Conservation (phyloP, 2,329 filamentous ascomycete genomes). For the Oidium heveae region DNA sequence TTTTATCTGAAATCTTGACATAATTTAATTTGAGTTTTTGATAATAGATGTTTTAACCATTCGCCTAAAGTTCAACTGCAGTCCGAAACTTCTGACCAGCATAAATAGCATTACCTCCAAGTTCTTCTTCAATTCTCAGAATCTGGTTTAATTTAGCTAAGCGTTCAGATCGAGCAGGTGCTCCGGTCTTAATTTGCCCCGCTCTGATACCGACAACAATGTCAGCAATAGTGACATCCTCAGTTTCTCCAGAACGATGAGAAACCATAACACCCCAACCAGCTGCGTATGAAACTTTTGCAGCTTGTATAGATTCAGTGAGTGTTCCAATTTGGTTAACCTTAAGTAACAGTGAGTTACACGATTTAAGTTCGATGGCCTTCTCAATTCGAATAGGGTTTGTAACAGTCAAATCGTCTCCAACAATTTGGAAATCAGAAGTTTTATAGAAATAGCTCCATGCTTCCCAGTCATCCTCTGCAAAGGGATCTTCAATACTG, state of each 20-base stretch:
- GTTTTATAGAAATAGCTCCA: conserved; percentile 99
- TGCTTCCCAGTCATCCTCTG: conserved; percentile 99
- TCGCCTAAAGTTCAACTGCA: conserved; percentile 55
- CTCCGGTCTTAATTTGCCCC: conserved; percentile 98
- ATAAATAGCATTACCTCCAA: conserved; percentile 75
- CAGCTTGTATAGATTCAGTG: conserved; percentile 95
- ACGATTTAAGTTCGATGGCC: conserved; percentile 95
- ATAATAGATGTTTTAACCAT: not conserved
- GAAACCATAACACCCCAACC: conserved; percentile 99
- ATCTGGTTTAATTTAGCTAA: conserved; percentile 99
- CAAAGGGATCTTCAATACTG: conserved; percentile 96
- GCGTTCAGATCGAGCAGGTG: conserved; percentile 87
- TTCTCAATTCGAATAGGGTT: conserved; percentile 99
- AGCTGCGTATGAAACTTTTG: conserved; percentile 91
- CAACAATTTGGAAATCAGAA: conserved; percentile 93
- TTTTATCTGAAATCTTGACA: not conserved
- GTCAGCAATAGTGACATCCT: conserved; percentile 97
- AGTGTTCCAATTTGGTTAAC: conserved; percentile 99
- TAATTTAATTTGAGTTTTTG: not conserved
- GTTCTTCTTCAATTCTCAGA: conserved; percentile 97
- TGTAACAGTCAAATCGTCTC: conserved; percentile 95
- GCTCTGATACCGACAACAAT: conserved; percentile 90
- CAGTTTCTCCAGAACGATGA: conserved; percentile 95
- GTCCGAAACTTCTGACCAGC: conserved; percentile 82
- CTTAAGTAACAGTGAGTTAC: conserved; percentile 95